Percentiles rank a stretch among this genome's conserved stretches.
Conservation (phyloP, 371 early-diverging fungal species). For the Mortierella sp. region DNA sequence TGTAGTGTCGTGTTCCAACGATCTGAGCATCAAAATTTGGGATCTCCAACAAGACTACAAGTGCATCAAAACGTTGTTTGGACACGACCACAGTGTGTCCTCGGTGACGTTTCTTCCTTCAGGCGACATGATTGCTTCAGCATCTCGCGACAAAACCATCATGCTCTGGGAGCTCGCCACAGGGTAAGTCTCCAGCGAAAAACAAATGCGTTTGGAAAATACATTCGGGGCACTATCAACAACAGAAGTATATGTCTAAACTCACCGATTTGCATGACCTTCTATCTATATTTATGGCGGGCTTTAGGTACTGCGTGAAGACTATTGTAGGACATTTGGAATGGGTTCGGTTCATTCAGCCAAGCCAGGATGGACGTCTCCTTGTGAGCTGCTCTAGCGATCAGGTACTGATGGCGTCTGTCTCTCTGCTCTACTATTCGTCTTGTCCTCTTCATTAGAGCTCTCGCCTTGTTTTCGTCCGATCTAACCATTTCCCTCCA, state of each 20-base stretch:
- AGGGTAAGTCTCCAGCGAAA: conserved; percentile 64
- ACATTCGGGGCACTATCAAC: background rate
- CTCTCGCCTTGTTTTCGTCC: background rate
- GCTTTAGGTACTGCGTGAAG: conserved; percentile 81
- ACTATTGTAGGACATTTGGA: conserved; percentile 86
- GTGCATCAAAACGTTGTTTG: conserved; percentile 87
- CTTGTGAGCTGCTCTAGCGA: conserved; percentile 88
- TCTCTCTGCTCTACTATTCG: background rate
- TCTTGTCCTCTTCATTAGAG: background rate
- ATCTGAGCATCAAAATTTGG: conserved; percentile 93
- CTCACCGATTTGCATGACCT: background rate
- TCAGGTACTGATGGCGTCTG: conserved; percentile 74
- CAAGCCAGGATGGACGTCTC: conserved; percentile 79
- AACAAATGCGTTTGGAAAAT: background rate
- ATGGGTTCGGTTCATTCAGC: conserved; percentile 86
- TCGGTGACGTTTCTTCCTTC: conserved; percentile 81
- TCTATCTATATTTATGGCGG: background rate
- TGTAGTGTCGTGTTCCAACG: conserved; percentile 90
- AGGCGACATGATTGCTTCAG: conserved; percentile 84
- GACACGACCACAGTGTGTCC: conserved; percentile 94
- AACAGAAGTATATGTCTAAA: background rate
- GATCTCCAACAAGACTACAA: conserved; percentile 88
- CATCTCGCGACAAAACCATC: conserved; percentile 91
- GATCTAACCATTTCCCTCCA: background rate
- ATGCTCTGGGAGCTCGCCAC: conserved; percentile 91